Evolutionary conservation across 495 filamentous ascomycete species (phyloP).

Genomic region (Letharia columbiana): DNA sequence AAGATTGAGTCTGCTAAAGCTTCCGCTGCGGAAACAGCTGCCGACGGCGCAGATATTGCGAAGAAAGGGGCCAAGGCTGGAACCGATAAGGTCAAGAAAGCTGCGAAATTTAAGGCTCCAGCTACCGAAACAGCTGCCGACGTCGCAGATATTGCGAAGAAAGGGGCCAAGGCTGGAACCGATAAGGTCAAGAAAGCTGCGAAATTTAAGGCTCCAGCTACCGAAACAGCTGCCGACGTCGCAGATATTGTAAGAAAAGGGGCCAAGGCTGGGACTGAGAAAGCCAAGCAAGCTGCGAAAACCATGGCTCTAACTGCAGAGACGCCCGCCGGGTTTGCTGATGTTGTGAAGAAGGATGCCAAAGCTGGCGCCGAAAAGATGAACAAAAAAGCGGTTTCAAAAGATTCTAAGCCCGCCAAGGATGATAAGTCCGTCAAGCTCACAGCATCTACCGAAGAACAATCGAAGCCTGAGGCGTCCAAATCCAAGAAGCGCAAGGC

Average conservation of each 20-base stretch:
- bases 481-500: slow-evolving; percentile 25
- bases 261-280: slow-evolving; percentile 21
- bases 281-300: slow-evolving; percentile 13
- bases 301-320: slow-evolving; percentile 8
- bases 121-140: slow-evolving; percentile 12
- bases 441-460: background rate
- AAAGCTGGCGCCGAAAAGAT: slow-evolving; percentile 12
- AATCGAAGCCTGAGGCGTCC: slow-evolving; percentile 5
- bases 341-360: slow-evolving; percentile 4
- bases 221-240: slow-evolving; percentile 12
- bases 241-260: slow-evolving; percentile 27
- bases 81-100: slow-evolving; percentile 22
- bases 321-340: background rate
- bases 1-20: slow-evolving; percentile 14
- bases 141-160: background rate
- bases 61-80: background rate
- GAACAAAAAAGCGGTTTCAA: slow-evolving; percentile 12
- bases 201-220: slow-evolving; percentile 1
- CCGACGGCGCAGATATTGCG: background rate
- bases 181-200: slow-evolving; percentile 23
- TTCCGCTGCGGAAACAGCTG: slow-evolving; percentile 20
- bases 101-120: slow-evolving; percentile 7
- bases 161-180: background rate
- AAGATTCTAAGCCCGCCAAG: background rate
- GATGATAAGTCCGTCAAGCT: background rate